Conservation (phyloP, 2,329 filamentous ascomycete species). For the Stachybotrys chartarum region DNA sequence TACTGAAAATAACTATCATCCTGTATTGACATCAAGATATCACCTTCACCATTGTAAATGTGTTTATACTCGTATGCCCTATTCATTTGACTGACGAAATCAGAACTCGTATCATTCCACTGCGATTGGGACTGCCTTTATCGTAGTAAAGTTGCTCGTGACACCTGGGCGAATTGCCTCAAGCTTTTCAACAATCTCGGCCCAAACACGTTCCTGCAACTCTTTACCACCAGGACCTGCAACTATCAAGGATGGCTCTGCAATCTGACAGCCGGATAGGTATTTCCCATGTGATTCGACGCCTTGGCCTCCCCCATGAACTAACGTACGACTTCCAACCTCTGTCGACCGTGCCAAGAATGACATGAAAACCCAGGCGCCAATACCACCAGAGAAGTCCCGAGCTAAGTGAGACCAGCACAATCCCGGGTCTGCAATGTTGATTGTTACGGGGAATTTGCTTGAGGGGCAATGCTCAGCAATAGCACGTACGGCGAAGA, state of each 20-base stretch:
- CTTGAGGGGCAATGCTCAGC: slow-evolving; percentile 1
- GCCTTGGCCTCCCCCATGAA: slow-evolving; percentile 28
- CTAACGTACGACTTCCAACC: slow-evolving; percentile 36
- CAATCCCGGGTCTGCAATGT: slow-evolving; percentile 44
- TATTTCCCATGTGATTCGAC: slow-evolving; percentile 38
- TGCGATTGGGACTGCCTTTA: no score
- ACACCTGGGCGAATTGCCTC: not conserved
- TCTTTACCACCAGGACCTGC: not conserved
- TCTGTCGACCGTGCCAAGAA: slow-evolving; percentile 36
- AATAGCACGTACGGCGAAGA: slow-evolving; percentile 16
- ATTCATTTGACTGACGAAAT: no score
- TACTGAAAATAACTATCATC: no score
- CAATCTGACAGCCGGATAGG: slow-evolving; percentile 25
- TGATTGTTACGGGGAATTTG: slow-evolving; percentile 31
- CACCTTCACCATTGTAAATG: no score
- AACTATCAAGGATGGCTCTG: no score
- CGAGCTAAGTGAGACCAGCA: slow-evolving; percentile 40
- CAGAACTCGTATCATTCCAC: no score
- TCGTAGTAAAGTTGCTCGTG: not conserved
- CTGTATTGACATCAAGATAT: no score
- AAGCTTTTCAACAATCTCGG: not conserved
- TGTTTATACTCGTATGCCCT: no score
- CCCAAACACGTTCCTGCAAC: not conserved
- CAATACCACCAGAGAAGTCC: slow-evolving; percentile 19
- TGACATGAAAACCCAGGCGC: slow-evolving; percentile 16